phyloP scores from a whole-genome alignment of 164 flowering plant genomes.

The Dillenia turbinata region DNA sequence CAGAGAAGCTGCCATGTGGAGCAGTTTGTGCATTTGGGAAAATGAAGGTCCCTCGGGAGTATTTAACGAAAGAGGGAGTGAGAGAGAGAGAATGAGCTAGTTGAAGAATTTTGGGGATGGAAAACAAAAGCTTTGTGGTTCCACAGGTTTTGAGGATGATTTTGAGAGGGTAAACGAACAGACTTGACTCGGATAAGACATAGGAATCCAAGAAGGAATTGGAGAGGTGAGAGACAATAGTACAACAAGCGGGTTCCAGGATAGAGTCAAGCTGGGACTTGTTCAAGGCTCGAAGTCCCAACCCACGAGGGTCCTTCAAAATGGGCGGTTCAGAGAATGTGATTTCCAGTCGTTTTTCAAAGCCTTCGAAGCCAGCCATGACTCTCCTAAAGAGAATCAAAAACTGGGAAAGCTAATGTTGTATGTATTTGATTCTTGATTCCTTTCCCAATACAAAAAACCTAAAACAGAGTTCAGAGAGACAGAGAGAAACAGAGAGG shows the following conservation, averaged over 20 bases:
- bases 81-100: conserved; percentile 40
- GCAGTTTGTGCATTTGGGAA: conserved; percentile 55
- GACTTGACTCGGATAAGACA: conserved; percentile 77
- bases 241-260: conserved; percentile 57
- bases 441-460: neutral
- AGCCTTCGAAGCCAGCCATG: conserved; percentile 62
- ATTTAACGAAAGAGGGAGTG: conserved; percentile 34
- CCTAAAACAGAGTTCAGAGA: neutral
- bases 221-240: conserved; percentile 47
- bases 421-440: too few relatives aligned
- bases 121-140: conserved; percentile 57
- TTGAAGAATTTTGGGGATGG: conserved; percentile 46
- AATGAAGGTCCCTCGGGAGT: conserved; percentile 67
- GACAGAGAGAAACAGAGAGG: neutral
- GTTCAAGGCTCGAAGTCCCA: conserved; percentile 57
- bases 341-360: conserved; percentile 69
- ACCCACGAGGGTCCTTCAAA: conserved; percentile 40
- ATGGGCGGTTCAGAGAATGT: conserved; percentile 40
- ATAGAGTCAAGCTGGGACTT: conserved; percentile 44
- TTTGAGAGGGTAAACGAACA: conserved; percentile 52
- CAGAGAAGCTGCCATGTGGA: conserved; percentile 69
- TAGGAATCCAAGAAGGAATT: conserved; percentile 57
- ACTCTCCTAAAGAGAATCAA: too few relatives aligned
- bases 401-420: too few relatives aligned
- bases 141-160: conserved; percentile 73